phyloP scores from a whole-genome alignment of 805 yeast genomes.

The Saccharomycopsis guyanensis region DNA sequence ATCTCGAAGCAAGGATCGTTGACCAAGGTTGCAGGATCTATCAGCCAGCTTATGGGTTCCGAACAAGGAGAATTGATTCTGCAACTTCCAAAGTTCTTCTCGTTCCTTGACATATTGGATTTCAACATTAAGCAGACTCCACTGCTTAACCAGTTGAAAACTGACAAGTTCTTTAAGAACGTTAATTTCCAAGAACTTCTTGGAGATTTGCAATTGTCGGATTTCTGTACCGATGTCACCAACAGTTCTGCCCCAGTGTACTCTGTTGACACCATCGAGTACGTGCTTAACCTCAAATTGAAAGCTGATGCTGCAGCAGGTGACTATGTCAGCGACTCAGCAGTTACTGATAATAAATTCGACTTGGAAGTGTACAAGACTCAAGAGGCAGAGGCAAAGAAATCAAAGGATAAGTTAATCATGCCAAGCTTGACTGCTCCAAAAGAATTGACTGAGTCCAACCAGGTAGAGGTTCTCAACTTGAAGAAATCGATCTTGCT shows the following conservation, averaged over 20 bases:
- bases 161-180: slow-evolving; percentile 26
- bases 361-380: not conserved
- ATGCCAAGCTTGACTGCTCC: slow-evolving; percentile 7
- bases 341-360: not conserved
- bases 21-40: slow-evolving; percentile 44
- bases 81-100: slow-evolving; percentile 59
- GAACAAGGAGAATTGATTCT: slow-evolving; percentile 28
- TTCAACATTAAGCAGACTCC: slow-evolving; percentile 42
- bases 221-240: not conserved
- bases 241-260: slow-evolving; percentile 1
- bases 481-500: slow-evolving; percentile 26
- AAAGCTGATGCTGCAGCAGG: slow-evolving; percentile 3
- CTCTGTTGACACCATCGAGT: slow-evolving; percentile 2
- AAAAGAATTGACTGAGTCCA: slow-evolving; percentile 22
- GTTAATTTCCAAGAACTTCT: slow-evolving; percentile 37
- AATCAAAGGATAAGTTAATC: not conserved
- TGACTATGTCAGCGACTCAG: slow-evolving; percentile 9
- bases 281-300: slow-evolving; percentile 7
- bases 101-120: slow-evolving; percentile 65
- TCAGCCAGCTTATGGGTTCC: slow-evolving; percentile 44
- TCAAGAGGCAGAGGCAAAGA: not conserved
- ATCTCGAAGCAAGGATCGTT: slow-evolving; percentile 39
- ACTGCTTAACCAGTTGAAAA: slow-evolving; percentile 23
- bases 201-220: slow-evolving; percentile 30
- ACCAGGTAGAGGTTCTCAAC: slow-evolving; percentile 22